Conservation (phyloP, 1,139 yeast species). For the Geotrichum europaeum region DNA sequence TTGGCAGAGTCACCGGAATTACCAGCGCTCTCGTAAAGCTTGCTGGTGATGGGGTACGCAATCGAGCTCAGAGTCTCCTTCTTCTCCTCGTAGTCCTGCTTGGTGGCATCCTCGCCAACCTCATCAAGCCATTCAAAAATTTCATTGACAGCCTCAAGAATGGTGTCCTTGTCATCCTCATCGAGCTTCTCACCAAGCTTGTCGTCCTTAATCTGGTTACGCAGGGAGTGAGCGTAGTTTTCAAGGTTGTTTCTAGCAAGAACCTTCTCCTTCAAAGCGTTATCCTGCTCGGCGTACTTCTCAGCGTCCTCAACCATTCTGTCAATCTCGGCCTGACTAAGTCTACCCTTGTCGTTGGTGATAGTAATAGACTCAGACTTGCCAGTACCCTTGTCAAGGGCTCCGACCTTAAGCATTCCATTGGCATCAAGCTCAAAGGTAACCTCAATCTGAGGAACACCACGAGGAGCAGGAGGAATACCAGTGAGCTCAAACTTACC, state of each 20-base stretch:
- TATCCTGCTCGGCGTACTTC: conserved; percentile 83
- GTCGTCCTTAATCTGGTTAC: conserved; percentile 68
- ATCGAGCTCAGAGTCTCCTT: conserved; percentile 76
- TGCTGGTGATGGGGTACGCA: conserved; percentile 90
- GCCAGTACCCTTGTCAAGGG: conserved; percentile 95
- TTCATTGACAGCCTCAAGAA: conserved; percentile 83
- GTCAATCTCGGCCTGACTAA: conserved; percentile 84
- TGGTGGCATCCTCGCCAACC: conserved; percentile 77
- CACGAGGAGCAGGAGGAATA: conserved; percentile 98
- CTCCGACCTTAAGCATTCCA: conserved; percentile 91
- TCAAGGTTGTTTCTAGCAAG: conserved; percentile 85
- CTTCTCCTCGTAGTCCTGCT: conserved; percentile 92
- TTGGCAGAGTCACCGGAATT: conserved; percentile 45
- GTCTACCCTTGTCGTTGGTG: conserved; percentile 95
- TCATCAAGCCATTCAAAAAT: conserved; percentile 85
- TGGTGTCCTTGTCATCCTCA: conserved; percentile 87
- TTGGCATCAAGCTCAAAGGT: conserved; percentile 92
- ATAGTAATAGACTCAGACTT: conserved; percentile 90
- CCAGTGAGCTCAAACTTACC: conserved; percentile 95
- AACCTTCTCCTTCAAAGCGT: conserved; percentile 67
- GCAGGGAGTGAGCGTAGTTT: conserved; percentile 79
- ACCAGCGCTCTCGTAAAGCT: conserved; percentile 68
- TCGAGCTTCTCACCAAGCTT: conserved; percentile 70
- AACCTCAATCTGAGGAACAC: conserved; percentile 95
- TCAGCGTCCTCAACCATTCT: conserved; percentile 95